Evolutionary conservation across 148 eudicot species (phyloP), one percentile per base, ranked within the genome.

Genomic region (Cornus kousa): DNA sequence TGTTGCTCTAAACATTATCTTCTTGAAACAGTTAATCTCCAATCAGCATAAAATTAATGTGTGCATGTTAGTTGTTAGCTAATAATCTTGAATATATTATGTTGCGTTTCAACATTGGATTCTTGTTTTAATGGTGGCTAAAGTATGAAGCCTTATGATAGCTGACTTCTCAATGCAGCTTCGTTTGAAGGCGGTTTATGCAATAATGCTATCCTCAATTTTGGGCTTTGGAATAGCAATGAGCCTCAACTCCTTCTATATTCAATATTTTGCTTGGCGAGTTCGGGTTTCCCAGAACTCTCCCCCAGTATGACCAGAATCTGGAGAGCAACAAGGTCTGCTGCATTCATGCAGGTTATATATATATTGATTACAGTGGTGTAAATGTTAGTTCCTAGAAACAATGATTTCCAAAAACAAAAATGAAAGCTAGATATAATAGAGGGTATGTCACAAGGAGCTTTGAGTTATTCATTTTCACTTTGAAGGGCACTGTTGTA

Each of bases 171-270:
- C 73, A 65, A 75, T 83, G 94, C 95, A 95, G 98, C 93, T 93
- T 83, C 90, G 87, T 65, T 73, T 91, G 68, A 77, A 77, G 80
- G 86, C 90, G 73, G 64, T 92, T 23, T 90, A 86, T 74, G 84
- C 96, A 37, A 74, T 95, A 60, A 77, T 93, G 85, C 72, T 89
- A 77, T 87, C 98, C 10, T 78, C 98, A 24, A 74, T 89, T 74
- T 71, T 90, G 84, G 97, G 97, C 10, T 91, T 93, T 50, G 91
- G 90, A 14, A 72, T 87, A 35, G 81, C 98, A 8, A 85, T 91
- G 85, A 79, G 85, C 79, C 83, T 91, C 72, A 90, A 95, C 77
- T 74, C 87, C 13, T 62, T 95, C 24, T 95, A 91, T 71, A 85
- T 95, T 40, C 86, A 80, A 69, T 78, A 79, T 24, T 90, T 76